These are phyloP conservation scores for Nannochloropsis salina DNA, from an alignment of 108 stramenopile species.

Conservation along the genomic window DNA sequence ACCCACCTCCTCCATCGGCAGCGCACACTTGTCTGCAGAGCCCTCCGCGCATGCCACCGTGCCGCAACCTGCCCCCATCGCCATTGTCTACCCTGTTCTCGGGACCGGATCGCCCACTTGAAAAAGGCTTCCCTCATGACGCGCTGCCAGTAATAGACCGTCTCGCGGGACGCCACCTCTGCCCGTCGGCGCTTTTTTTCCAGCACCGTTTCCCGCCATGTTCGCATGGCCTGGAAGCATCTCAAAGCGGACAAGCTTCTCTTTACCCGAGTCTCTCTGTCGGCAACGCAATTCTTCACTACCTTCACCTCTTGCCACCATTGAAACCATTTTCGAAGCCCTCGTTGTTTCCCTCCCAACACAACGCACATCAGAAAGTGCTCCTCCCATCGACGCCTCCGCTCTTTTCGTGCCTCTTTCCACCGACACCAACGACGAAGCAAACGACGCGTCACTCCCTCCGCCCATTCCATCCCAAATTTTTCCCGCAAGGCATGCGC, in stretches of 20 bases:
- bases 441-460: background rate
- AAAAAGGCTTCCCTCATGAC: background rate
- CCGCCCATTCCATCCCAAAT: background rate
- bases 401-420: background rate
- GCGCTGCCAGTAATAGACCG: background rate
- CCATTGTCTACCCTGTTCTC: background rate
- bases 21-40: background rate
- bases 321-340: background rate
- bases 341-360: background rate
- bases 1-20: background rate
- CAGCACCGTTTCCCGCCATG: background rate
- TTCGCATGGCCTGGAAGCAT: background rate
- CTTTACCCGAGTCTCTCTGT: background rate
- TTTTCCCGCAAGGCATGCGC: slow-evolving; percentile 1
- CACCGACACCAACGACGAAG: background rate
- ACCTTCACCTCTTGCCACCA: background rate
- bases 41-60: background rate
- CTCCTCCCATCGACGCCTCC: background rate
- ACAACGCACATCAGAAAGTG: background rate
- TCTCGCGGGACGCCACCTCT: background rate
- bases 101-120: background rate
- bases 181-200: background rate
- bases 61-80: background rate
- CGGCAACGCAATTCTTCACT: background rate
- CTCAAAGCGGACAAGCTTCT: background rate